phyloP scores from a whole-genome alignment of 441 rosid species.

The Pelargonium fulgidum region DNA sequence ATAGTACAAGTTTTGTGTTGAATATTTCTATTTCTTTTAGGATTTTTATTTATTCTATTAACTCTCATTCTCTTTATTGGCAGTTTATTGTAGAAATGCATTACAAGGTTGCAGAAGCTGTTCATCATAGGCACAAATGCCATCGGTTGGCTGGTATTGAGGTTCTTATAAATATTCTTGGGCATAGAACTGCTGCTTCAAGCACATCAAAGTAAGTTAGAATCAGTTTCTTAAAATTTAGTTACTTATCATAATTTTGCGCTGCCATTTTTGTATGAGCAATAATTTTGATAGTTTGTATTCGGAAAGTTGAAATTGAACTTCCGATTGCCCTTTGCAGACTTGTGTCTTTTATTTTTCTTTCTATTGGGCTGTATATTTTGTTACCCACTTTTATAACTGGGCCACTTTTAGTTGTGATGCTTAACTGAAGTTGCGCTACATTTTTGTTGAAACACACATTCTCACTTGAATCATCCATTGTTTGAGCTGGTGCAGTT shows the following conservation, averaged over 20 bases:
- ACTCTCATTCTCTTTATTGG: constrained; percentile 12
- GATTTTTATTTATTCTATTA: constrained; percentile 13
- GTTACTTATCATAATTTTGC: neutral
- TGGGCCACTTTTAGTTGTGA: neutral
- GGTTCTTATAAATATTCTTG: constrained; percentile 77
- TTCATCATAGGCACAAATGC: constrained; percentile 75
- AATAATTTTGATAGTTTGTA: neutral
- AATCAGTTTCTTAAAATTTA: constrained; percentile 12
- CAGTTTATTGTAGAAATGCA: constrained; percentile 90
- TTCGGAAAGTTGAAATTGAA: neutral
- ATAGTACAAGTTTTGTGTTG: constrained; percentile 18
- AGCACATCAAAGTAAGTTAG: constrained; percentile 75
- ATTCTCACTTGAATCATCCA: constrained; percentile 10
- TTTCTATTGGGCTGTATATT: neutral
- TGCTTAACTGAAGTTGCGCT: neutral
- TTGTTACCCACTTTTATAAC: neutral
- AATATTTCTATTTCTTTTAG: constrained; percentile 12
- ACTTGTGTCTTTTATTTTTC: neutral
- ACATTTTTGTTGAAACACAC: neutral
- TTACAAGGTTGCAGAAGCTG: constrained; percentile 70
- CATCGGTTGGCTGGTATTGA: constrained; percentile 75
- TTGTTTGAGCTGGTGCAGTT: constrained; percentile 47
- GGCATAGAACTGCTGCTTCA: constrained; percentile 68
- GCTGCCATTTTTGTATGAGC: constrained; percentile 9
- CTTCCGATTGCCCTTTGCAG: neutral